phyloP scores from a whole-genome alignment of 495 filamentous ascomycete species.

The Elaphomyces granulatus region DNA sequence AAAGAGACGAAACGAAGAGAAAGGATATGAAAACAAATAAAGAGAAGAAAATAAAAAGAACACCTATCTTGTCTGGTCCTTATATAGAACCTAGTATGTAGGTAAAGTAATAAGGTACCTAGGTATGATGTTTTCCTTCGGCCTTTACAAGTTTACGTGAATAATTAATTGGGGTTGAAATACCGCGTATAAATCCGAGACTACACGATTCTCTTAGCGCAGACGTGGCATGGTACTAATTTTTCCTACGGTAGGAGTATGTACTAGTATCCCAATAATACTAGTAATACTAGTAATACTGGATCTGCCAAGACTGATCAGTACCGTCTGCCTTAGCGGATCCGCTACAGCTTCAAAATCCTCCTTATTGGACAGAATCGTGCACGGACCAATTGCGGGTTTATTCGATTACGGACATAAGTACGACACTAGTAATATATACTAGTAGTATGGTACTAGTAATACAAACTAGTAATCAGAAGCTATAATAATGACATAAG shows the following conservation, averaged over 20 bases:
- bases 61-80: no score
- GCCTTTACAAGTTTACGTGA: no score
- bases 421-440: neutral
- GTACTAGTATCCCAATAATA: neutral
- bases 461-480: neutral
- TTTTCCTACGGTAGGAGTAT: neutral
- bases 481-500: neutral
- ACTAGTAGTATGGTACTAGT: neutral
- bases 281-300: neutral
- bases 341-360: neutral
- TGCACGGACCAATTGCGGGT: neutral
- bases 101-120: no score
- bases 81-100: no score
- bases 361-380: neutral
- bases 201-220: neutral
- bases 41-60: no score
- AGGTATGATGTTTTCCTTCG: no score
- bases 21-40: no score
- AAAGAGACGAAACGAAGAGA: no score
- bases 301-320: neutral
- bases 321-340: neutral
- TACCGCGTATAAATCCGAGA: no score
- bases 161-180: no score
- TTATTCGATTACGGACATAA: neutral
- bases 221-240: neutral